phyloP scores from a whole-genome alignment of 768 basidiomycete genomes.

The Crassisporium funariophilum region DNA sequence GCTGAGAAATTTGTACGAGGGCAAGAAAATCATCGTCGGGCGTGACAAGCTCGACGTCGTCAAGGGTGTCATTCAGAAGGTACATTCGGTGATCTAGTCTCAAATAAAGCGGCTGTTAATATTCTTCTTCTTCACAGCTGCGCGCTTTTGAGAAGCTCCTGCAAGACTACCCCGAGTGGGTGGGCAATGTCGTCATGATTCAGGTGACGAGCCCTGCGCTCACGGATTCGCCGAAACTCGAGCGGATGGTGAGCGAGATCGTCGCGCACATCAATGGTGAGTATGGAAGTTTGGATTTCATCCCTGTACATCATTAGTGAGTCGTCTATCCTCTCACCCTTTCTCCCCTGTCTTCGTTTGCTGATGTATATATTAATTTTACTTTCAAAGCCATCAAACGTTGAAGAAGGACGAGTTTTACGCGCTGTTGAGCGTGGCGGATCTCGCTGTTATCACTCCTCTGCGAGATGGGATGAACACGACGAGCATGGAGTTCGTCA shows the following conservation, averaged over 20 bases:
- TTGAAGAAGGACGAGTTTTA: constrained; percentile 98
- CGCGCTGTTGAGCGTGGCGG: constrained; percentile 85
- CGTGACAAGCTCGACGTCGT: constrained; percentile 98
- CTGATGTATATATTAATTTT: neutral
- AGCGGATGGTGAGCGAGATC: constrained; percentile 89
- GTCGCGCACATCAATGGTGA: constrained; percentile 96
- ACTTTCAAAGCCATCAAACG: constrained; percentile 85
- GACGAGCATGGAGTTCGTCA: constrained; percentile 96
- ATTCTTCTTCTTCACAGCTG: constrained; percentile 48
- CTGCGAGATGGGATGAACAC: constrained; percentile 99
- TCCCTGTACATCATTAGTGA: constrained; percentile 97
- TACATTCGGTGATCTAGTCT: constrained; percentile 22
- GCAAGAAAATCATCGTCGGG: constrained; percentile 98
- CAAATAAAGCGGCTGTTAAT: neutral
- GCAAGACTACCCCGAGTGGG: constrained; percentile 93
- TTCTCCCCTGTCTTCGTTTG: neutral
- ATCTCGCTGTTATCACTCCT: constrained; percentile 90
- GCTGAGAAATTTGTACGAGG: constrained; percentile 81
- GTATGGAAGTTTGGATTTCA: constrained; percentile 92
- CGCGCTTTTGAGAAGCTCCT: constrained; percentile 95
- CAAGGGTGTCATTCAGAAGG: constrained; percentile 97
- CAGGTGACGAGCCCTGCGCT: constrained; percentile 95
- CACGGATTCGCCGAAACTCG: constrained; percentile 90
- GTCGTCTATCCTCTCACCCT: constrained; percentile 30
- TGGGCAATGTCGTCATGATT: constrained; percentile 84